Evolutionary conservation across 2,329 filamentous ascomycete genomes (phyloP), one percentile per base, ranked within the genome.

Genomic region (Alternaria alternata): DNA sequence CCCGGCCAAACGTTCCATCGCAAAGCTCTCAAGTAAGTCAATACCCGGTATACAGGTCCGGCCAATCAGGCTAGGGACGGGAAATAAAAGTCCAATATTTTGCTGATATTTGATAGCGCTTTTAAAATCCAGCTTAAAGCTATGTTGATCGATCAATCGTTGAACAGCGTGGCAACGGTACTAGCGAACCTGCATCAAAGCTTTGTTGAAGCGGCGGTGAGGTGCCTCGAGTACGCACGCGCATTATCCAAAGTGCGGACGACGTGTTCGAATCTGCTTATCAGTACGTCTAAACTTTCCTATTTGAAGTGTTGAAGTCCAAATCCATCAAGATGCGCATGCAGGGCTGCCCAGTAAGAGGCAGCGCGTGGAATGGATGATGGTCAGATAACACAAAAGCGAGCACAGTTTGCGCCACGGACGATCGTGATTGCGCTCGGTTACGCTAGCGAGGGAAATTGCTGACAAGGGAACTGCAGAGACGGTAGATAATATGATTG

Each of bases 41-140:
- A 47, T 32, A 9, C n/a, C 26, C 58, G 20, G 30, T 61, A 34
- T 38, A 34, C 22, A 43, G 44, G 26, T 43, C 46, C 54, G 44
- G 20, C 61, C 53, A 65, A 65, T 54, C 48, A 24, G 42, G 9
- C 22, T 3, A 59, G 51, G n/a, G 41, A 46, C 41, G 34, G 52
- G 20, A 53, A 44, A 26, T 8, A 38, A 46, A 48, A 24, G 43
- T 39, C 46, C 57, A 26, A 63, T 34, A 51, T 43, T 68, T 38
- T 52, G 55, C 65, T 69, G 54, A 72, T 60, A 32, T 9, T 60
- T n/a, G 38, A 61, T 61, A 83, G 81, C 71, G 81, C 88, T 4
- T 93, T 98, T 82, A 94, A 93, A 76, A 88, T 95, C 53, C 92
- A 96, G 75, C 89, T 93, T 52, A 91, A 95, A 69, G 83, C 88